Evolutionary conservation across 257 asterid species (phyloP), one percentile per base, ranked within the genome.

Genomic region (Petunia secreta): DNA sequence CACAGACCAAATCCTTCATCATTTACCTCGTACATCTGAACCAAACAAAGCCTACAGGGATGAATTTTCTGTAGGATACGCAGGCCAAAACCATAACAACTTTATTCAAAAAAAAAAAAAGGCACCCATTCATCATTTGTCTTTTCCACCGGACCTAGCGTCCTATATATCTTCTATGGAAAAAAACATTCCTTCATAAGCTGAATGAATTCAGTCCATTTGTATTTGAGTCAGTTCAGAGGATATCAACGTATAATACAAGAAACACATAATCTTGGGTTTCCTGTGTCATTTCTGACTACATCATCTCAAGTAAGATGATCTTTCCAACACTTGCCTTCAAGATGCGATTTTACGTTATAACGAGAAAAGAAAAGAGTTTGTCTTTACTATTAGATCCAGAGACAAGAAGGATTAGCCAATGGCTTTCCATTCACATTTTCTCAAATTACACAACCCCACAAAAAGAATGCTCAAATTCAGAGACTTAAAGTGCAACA

Each of bases 391-490:
- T 48, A 71, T 43, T 16, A 46, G 0, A 44, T 44, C 16, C 0
- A 9, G 76, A 46, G 59, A 71, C 11, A 34, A 48, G 77, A 50
- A 71, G 34, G 76, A 68, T 68, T 48, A 40, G 6, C 2, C 10
- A 25, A 69, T 46, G 8, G 2, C 25, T 71, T 73, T 34, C 34
- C 2, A 0, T 50, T 73, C 77, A 34, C 0, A 50, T 13, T 8
- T 48, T 11, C 6, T 48, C 46, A 73, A 73, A 36, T 50, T 41
- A 11, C 78, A 73, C 41, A 71, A 2, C 0, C 3, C 25, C 60
- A 25, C 77, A 59, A 71, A 71, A 71, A 73, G 36, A 50, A 50
- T 50, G 46, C 44, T 73, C 78, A 36, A 73, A 11, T 50, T 73
- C 62, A 73, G 77, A 48, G 60, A 52, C 62, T 46, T 73, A 11